phyloP scores from a whole-genome alignment of 2,329 filamentous ascomycete genomes.

The Claviceps sp. region DNA sequence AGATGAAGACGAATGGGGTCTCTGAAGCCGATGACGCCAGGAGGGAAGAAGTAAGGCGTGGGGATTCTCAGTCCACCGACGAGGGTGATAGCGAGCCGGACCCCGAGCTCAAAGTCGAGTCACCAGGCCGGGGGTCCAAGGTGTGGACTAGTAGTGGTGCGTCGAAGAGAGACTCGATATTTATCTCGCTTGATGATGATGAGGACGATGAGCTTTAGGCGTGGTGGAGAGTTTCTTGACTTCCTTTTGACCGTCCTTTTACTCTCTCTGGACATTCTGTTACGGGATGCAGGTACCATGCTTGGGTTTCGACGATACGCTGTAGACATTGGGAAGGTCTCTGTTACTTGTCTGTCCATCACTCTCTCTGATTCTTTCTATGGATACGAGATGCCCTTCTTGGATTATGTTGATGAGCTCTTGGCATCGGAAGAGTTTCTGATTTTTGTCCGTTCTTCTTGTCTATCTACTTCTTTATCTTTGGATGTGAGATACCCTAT shows the following conservation, averaged over 20 bases:
- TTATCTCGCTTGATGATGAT: constrained; percentile 25
- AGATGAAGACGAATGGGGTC: constrained; percentile 2
- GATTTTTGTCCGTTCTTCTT: neutral
- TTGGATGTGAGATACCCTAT: neutral
- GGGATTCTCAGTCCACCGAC: neutral
- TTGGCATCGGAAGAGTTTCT: neutral
- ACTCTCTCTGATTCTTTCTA: neutral
- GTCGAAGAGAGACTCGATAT: constrained; percentile 20
- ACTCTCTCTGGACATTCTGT: neutral
- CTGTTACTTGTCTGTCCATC: neutral
- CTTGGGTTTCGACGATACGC: neutral
- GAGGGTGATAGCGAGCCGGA: neutral
- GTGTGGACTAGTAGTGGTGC: constrained; percentile 8
- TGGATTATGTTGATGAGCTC: constrained; percentile 13
- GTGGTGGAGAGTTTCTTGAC: neutral
- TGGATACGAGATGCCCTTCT: neutral
- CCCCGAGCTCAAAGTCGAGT: neutral
- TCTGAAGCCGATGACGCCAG: constrained; percentile 7
- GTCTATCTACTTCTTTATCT: neutral
- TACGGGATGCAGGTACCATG: neutral
- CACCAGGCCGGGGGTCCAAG: constrained; percentile 1
- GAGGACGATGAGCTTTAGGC: constrained; percentile 8
- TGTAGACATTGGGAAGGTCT: neutral
- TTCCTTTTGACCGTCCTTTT: neutral
- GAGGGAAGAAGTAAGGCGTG: neutral